Evolutionary conservation across 305 asterid species (phyloP), one percentile per base, ranked within the genome.

Genomic region (Solanum chacoense): DNA sequence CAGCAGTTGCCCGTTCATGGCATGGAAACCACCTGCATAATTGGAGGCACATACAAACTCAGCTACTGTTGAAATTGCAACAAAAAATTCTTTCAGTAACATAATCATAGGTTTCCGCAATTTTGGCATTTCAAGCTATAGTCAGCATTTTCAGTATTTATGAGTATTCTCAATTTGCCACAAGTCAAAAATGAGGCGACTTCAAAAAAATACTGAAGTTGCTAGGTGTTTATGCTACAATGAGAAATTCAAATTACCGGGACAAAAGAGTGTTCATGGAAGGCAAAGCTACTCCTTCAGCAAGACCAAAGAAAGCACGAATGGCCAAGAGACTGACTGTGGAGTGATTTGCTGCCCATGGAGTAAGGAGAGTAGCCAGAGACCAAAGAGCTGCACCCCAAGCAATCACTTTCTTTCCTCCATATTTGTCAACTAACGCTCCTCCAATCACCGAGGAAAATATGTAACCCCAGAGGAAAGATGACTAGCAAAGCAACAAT

Each of bases 381-480:
- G 99, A 97, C 99, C 99, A 96, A 85, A 97, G 92, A 73, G 97
- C 96, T 34, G 96, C 98, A 85, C 99, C 99, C 98, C 98, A 95
- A 8, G 98, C 98, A 32, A 97, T 94, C 26, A 96, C 98, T 84
- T 76, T 90, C 90, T 95, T 95, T 42, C 99, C 98, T 74, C 98
- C 98, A 35, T 96, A 94, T 91, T 89, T 96, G 85, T 97, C 99
- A 34, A 97, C 98, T 88, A 97, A 94, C 24, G 98, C 99, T 90
- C 99, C 99, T 85, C 99, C 98, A 11, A 97, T 91, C 63, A 94
- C 92, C 22, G 98, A 96, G 85, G 99, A 97, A 90, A 93, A 94
- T 96, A 97, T 93, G 92, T 96, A 97, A 89, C 99, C 99, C 98
- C 99, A 97, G 84, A 97, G 95, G 91, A 97, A 97, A 85, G 99